phyloP scores from a whole-genome alignment of 2,329 filamentous ascomycete genomes.

The Calycina marina region DNA sequence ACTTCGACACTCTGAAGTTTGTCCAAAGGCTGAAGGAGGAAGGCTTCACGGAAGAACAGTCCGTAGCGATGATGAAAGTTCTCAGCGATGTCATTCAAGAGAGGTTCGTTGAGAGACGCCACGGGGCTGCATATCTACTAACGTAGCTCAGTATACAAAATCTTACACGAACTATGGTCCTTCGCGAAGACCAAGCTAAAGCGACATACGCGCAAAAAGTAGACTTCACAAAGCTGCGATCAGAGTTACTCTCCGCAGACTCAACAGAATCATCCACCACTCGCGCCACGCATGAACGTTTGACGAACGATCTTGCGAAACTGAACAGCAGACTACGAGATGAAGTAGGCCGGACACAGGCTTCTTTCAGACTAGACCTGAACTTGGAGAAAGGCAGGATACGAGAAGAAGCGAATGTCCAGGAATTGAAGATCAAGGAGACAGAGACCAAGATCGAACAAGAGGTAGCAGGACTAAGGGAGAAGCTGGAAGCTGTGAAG shows the following conservation, averaged over 20 bases:
- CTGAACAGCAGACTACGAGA: conserved; percentile 78
- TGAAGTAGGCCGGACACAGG: conserved; percentile 88
- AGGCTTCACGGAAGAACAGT: conserved; percentile 89
- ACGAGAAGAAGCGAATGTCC: conserved; percentile 85
- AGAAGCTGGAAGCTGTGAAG: conserved; percentile 93
- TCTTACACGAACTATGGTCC: conserved; percentile 91
- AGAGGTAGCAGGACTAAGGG: conserved; percentile 78
- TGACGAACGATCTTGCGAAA: conserved; percentile 91
- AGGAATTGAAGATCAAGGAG: conserved; percentile 97
- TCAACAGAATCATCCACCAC: conserved; percentile 83
- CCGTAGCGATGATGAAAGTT: conserved; percentile 97
- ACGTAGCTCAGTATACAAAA: conserved; percentile 63
- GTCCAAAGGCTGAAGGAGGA: conserved; percentile 80
- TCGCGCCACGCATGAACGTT: conserved; percentile 74
- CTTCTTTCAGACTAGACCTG: conserved; percentile 78
- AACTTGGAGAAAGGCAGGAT: conserved; percentile 96
- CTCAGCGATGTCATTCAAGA: conserved; percentile 95
- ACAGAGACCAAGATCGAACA: conserved; percentile 98
- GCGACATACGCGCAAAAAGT: conserved; percentile 79
- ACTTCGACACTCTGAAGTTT: conserved; percentile 97
- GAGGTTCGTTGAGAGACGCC: conserved; percentile 35
- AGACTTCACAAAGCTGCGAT: conserved; percentile 93
- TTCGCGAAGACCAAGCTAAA: conserved; percentile 81
- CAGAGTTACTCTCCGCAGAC: conserved; percentile 83
- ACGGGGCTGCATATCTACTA: background rate